A percentile compares a stretch with the other conserved stretches of the same genome.
phyloP scores from a whole-genome alignment of 2,329 filamentous ascomycete genomes.

The Corniculantispora saksenae region DNA sequence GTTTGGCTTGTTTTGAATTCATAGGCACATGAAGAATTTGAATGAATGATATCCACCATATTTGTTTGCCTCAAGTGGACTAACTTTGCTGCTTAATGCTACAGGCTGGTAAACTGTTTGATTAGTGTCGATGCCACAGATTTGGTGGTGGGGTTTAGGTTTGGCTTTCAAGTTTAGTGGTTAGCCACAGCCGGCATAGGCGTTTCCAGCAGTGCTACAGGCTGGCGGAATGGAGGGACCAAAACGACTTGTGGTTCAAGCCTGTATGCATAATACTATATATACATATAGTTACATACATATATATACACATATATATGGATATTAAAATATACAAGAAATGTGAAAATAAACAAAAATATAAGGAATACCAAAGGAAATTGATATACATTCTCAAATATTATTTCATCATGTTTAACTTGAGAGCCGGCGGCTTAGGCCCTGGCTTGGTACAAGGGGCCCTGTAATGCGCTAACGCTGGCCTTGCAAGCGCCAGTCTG shows the following conservation, averaged over 20 bases:
- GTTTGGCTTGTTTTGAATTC: conserved; percentile 4
- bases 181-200: not conserved
- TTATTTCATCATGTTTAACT: too few species aligned
- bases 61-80: not conserved
- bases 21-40: not conserved
- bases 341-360: too few species aligned
- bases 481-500: not conserved
- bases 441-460: not conserved
- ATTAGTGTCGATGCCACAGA: not conserved
- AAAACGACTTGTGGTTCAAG: too few species aligned
- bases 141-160: not conserved
- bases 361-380: too few species aligned
- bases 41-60: not conserved
- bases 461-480: not conserved
- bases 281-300: too few species aligned
- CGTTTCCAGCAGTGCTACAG: not conserved
- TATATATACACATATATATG: too few species aligned
- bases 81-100: not conserved
- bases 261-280: too few species aligned
- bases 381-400: too few species aligned
- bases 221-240: too few species aligned
- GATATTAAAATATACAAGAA: too few species aligned
- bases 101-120: not conserved
- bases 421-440: too few species aligned
- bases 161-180: not conserved